Evolutionary conservation across 169 alveolate genomes (phyloP).

Genomic region (Cryptosporidium ryanae): DNA sequence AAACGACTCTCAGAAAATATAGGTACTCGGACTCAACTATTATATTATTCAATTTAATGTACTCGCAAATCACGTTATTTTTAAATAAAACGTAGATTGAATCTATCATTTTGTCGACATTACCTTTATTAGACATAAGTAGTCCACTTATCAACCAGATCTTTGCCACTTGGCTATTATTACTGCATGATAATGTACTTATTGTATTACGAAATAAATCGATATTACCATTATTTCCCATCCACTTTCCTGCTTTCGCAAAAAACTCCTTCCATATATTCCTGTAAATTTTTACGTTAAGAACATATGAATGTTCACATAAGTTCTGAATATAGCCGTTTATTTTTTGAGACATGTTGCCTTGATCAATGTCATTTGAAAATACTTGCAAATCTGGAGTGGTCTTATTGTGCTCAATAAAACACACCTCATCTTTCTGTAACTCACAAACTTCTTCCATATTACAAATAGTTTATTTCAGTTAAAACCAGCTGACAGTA

Average conservation of each 20-base stretch:
- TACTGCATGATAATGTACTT: not conserved
- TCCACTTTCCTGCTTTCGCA: conserved; percentile 5
- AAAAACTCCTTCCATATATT: conserved; percentile 28
- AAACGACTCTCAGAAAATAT: not conserved
- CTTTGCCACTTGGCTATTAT: not conserved
- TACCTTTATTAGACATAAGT: not conserved
- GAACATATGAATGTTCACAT: not conserved
- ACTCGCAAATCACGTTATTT: not conserved
- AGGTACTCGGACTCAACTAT: conserved; percentile 10
- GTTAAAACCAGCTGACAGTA: no score
- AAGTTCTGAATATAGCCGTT: conserved; percentile 9
- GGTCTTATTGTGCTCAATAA: no score
- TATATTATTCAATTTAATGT: not conserved
- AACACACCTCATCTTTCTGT: no score
- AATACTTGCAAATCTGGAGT: conserved; percentile 20
- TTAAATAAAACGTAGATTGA: not conserved
- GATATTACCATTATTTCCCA: conserved; percentile 3
- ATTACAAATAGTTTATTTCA: no score
- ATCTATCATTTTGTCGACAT: not conserved
- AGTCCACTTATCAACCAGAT: conserved; percentile 37
- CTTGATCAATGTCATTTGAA: not conserved
- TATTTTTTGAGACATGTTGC: not conserved
- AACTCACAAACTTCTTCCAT: no score
- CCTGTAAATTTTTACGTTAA: conserved; percentile 9
- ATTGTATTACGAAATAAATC: conserved; percentile 6